Conservation (phyloP, 192 early-diverging fungal genomes). For the Piromyces finnis region DNA sequence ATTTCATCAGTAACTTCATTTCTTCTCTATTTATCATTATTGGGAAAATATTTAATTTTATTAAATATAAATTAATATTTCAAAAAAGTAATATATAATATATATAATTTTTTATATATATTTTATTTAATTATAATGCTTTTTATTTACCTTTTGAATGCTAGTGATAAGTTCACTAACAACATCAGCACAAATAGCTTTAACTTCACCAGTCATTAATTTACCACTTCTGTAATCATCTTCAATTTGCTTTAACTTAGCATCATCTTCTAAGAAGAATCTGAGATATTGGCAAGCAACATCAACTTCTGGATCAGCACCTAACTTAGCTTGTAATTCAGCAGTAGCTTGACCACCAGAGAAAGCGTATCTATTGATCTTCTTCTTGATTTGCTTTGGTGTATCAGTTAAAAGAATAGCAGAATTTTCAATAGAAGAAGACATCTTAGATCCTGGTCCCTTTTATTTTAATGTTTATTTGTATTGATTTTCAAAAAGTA, state of each 20-base stretch:
- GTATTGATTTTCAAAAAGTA: too few species aligned
- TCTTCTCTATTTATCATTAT: conserved; percentile 13
- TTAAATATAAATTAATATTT: too few species aligned
- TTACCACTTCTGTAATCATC: conserved; percentile 63
- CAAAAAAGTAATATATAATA: too few species aligned
- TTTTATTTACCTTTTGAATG: conserved; percentile 38
- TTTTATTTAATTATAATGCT: conserved; percentile 1
- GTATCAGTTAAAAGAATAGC: conserved; percentile 90
- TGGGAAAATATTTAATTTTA: too few species aligned
- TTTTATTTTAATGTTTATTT: too few species aligned
- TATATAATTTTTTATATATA: background rate
- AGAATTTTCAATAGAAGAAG: conserved; percentile 67
- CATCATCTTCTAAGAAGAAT: conserved; percentile 92
- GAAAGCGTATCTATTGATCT: conserved; percentile 91
- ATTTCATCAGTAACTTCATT: conserved; percentile 38
- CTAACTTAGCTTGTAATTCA: conserved; percentile 61
- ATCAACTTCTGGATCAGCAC: conserved; percentile 90
- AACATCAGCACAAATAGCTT: conserved; percentile 71
- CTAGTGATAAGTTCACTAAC: conserved; percentile 54
- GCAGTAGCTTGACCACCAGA: conserved; percentile 76
- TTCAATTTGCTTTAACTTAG: conserved; percentile 51
- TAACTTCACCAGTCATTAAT: conserved; percentile 74
- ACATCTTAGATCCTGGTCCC: conserved; percentile 87
- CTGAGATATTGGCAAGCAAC: conserved; percentile 83
- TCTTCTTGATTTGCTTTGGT: conserved; percentile 85